These are phyloP conservation scores for Malassezia cuniculi DNA, from an alignment of 1,284 basidiomycete species.

Conservation along the genomic window DNA sequence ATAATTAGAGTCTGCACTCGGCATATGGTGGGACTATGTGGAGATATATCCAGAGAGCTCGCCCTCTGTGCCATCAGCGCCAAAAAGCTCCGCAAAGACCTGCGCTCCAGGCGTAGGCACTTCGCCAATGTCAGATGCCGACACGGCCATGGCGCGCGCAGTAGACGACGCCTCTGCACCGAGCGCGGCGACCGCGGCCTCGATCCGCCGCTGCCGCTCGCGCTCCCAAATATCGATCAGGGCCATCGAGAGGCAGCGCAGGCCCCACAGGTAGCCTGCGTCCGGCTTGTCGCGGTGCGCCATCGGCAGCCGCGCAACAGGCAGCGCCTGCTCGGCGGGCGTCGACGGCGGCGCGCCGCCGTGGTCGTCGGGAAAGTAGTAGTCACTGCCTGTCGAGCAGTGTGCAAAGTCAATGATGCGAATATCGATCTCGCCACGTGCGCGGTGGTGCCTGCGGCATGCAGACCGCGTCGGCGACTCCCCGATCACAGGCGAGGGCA, in stretches of 20 bases:
- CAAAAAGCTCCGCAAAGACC: conserved; percentile 44
- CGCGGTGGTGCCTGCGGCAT: no score
- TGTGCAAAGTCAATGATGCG: conserved; percentile 98
- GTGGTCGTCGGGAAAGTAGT: conserved; percentile 51
- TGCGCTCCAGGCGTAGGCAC: conserved; percentile 31
- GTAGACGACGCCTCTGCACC: not conserved
- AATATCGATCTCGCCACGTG: conserved; percentile 79
- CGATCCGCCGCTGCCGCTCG: conserved; percentile 20
- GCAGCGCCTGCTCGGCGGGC: conserved; percentile 42
- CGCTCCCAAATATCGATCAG: conserved; percentile 50
- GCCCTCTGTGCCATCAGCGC: conserved; percentile 10
- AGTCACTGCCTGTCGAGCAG: conserved; percentile 89
- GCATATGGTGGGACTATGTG: conserved; percentile 6
- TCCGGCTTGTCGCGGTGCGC: conserved; percentile 77
- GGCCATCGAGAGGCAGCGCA: conserved; percentile 61
- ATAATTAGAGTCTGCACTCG: not conserved
- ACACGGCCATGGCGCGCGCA: conserved; percentile 15
- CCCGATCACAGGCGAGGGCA: no score
- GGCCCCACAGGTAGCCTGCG: conserved; percentile 80
- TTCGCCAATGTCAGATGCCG: conserved; percentile 24
- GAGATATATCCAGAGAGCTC: conserved; percentile 29
- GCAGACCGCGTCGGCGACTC: no score
- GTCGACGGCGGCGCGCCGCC: conserved; percentile 18
- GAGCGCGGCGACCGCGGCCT: conserved; percentile 3
- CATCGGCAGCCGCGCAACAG: conserved; percentile 60